Base-by-base conservation (phyloP, 2,329 filamentous ascomycete species). In the Torrubiella hemipterigena region DNA sequence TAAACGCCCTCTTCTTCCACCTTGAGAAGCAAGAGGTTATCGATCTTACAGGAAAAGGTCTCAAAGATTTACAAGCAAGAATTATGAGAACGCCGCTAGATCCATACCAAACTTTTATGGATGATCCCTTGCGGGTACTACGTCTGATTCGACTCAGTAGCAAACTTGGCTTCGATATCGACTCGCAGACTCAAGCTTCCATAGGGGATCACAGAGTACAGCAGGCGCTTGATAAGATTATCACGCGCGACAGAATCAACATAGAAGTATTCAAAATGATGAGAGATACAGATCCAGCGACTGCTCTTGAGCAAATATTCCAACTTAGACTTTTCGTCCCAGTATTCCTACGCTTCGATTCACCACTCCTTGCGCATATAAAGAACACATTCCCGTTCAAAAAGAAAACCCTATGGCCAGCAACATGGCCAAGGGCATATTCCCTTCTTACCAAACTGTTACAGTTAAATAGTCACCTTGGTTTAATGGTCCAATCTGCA, bases 211-310 rank as follows among this genome's bases (percentile, higher is more conserved):
- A 33, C 4, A 18, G 35, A 7, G 33, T 41, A 4, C 38, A 17
- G 10, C 13, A n/a, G 8, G 32, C 29, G 8, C 36, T 42, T 2
- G 26, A 39, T 5, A 39, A 28, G 6, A 40, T 39, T 7, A 38
- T 42, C 6, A 38, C 34, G 7, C 40, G 40, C 17, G 40, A 42
- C 17, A 34, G 40, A 18, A 28, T 42, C 14, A 31, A 31, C 4
- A 32, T 31, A 5, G 40, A 42, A 17, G 12, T 42, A 7, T 23
- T 32, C 29, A 42, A 38, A 17, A 42, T 42, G 32, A 38, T 42
- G 34, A 22, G n/a, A 12, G 14, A 21, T 14, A 10, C 13, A 8
- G 17, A 29, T 8, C 29, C 38, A 16, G 34, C 24, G 7, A 16
- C 25, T 16, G 36, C 38, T 10, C 36, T 42, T 16, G 17, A 34